A percentile compares a stretch with the other conserved stretches of the same genome.
These are phyloP conservation scores for Solanum aculeatissimum DNA, from an alignment of 305 asterid species.

Conservation along the genomic window DNA sequence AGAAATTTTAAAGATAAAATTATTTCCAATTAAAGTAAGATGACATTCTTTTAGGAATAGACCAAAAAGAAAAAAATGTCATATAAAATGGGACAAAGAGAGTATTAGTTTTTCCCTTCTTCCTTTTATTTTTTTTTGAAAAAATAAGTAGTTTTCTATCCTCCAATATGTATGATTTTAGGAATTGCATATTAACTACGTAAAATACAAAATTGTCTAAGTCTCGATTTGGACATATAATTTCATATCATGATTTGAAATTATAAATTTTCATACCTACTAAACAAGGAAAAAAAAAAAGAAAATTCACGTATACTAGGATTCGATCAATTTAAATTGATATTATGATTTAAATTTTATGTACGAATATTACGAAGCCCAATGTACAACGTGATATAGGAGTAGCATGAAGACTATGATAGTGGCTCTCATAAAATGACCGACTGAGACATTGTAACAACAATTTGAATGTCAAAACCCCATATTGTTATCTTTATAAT, in stretches of 20 bases:
- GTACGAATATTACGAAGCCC: neutral
- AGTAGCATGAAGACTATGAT: neutral
- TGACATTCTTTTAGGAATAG: too few species aligned
- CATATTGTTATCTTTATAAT: neutral
- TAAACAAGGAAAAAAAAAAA: neutral
- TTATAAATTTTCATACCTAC: neutral
- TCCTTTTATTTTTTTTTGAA: too few species aligned
- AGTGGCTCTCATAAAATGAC: neutral
- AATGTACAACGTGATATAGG: neutral
- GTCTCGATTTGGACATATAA: neutral
- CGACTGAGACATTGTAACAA: neutral
- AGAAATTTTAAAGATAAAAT: too few species aligned
- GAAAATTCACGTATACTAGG: neutral
- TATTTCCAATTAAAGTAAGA: too few species aligned
- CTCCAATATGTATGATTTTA: too few species aligned
- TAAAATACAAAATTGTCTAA: too few species aligned
- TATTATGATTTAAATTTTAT: neutral
- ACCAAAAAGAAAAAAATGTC: too few species aligned
- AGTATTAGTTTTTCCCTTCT: too few species aligned
- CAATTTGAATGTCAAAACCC: neutral
- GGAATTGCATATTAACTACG: too few species aligned
- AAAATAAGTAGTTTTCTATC: too few species aligned
- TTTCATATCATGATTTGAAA: neutral
- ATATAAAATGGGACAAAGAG: too few species aligned
- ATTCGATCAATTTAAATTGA: neutral